phyloP scores from a whole-genome alignment of 805 yeast species.

The Ogataea minuta region DNA sequence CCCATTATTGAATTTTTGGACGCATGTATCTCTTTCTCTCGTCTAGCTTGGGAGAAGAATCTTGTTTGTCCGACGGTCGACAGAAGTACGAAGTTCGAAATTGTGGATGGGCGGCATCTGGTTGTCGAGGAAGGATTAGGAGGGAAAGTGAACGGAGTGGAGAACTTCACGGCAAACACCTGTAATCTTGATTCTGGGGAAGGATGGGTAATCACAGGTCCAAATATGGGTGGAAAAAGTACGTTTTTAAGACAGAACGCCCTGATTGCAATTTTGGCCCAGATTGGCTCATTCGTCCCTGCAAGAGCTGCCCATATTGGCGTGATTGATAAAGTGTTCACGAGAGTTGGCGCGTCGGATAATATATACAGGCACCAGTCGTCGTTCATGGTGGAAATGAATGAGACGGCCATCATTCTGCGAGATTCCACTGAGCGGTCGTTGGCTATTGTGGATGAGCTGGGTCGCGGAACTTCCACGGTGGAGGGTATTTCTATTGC shows the following conservation, averaged over 20 bases:
- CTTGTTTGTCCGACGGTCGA: constrained; percentile 66
- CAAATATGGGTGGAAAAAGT: constrained; percentile 87
- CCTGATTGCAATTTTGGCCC: constrained; percentile 63
- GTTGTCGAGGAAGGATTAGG: constrained; percentile 79
- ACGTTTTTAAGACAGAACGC: constrained; percentile 76
- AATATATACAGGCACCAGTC: constrained; percentile 74
- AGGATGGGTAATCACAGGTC: constrained; percentile 76
- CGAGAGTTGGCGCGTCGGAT: constrained; percentile 84
- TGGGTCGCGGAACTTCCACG: constrained; percentile 88
- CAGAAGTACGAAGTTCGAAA: constrained; percentile 44
- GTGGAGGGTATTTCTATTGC: constrained; percentile 85
- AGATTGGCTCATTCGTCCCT: constrained; percentile 73
- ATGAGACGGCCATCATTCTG: constrained; percentile 72
- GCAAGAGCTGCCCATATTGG: constrained; percentile 64
- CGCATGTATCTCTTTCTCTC: constrained; percentile 68
- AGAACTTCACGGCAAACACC: constrained; percentile 48
- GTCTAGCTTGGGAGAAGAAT: constrained; percentile 63
- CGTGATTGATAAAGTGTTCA: constrained; percentile 72
- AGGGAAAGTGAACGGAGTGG: constrained; percentile 38
- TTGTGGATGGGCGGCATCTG: constrained; percentile 73
- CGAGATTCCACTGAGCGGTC: constrained; percentile 64
- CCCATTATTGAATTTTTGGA: constrained; percentile 65
- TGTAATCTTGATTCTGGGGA: constrained; percentile 34
- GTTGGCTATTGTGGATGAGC: constrained; percentile 78
- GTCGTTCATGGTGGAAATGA: constrained; percentile 94